phyloP scores from a whole-genome alignment of 306 rosid genomes.

The Gleditsia sinensis region DNA sequence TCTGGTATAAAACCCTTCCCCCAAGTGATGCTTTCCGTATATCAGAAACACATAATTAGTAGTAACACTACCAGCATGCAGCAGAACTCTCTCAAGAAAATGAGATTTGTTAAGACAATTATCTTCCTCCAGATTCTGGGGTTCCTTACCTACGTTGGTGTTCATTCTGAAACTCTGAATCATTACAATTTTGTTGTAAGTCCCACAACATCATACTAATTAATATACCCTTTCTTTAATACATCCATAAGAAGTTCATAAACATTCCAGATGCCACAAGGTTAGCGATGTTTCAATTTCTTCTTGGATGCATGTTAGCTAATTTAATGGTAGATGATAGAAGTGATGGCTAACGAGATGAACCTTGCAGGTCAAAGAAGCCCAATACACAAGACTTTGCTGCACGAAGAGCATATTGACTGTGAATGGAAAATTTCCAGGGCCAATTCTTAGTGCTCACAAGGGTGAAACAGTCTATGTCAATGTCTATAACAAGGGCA shows the following conservation, averaged over 20 bases:
- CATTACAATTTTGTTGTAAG: too few species aligned
- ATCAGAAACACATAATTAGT: neutral
- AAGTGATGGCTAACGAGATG: neutral
- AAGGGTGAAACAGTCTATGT: constrained; percentile 34
- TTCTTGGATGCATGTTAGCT: neutral
- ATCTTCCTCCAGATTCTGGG: constrained; percentile 32
- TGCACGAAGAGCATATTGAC: constrained; percentile 29
- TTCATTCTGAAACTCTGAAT: constrained; percentile 13
- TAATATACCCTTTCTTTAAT: too few species aligned
- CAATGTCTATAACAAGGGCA: constrained; percentile 41
- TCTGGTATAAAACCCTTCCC: too few species aligned
- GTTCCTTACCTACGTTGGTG: constrained; percentile 2
- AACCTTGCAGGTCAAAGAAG: constrained; percentile 35
- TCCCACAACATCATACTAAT: too few species aligned
- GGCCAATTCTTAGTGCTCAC: constrained; percentile 29
- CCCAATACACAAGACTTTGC: constrained; percentile 37
- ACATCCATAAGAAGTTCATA: constrained; percentile 30
- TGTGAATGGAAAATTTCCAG: constrained; percentile 46
- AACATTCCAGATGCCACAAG: too few species aligned
- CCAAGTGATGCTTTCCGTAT: neutral
- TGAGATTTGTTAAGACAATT: constrained; percentile 13
- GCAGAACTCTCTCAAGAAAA: constrained; percentile 1
- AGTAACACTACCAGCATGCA: neutral
- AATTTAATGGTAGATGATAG: too few species aligned
- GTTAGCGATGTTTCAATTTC: neutral